Evolutionary conservation across 2,329 filamentous ascomycete genomes (phyloP).

Genomic region (Exophiala viscosa): DNA sequence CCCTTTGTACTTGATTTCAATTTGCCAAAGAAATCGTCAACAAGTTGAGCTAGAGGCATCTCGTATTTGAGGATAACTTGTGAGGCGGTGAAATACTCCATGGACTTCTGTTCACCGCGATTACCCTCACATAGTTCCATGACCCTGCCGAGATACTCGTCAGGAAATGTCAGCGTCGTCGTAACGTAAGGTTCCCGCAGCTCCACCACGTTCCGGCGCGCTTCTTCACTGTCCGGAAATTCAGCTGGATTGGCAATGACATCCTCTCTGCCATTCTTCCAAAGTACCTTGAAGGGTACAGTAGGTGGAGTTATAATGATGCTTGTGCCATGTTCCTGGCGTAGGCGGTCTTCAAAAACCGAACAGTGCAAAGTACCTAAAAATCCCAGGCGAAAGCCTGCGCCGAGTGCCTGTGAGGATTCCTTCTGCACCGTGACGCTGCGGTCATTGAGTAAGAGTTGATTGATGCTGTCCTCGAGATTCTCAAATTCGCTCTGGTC

Average conservation of each 20-base stretch:
- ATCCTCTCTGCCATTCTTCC: slow-evolving; percentile 70
- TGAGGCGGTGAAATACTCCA: slow-evolving; percentile 86
- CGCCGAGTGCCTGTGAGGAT: slow-evolving; percentile 85
- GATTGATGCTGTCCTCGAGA: slow-evolving; percentile 88
- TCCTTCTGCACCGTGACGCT: slow-evolving; percentile 94
- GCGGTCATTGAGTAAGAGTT: slow-evolving; percentile 89
- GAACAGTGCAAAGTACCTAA: slow-evolving; percentile 96
- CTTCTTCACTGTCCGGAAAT: slow-evolving; percentile 71
- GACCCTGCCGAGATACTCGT: slow-evolving; percentile 88
- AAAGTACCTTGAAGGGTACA: slow-evolving; percentile 84
- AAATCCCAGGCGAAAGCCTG: slow-evolving; percentile 91
- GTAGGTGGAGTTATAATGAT: slow-evolving; percentile 97
- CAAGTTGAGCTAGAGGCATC: slow-evolving; percentile 79
- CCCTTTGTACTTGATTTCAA: slow-evolving; percentile 91
- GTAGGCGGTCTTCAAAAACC: slow-evolving; percentile 94
- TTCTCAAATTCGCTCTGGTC: slow-evolving; percentile 84
- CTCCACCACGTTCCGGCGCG: slow-evolving; percentile 55
- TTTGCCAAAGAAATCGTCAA: slow-evolving; percentile 96
- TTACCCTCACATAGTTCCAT: slow-evolving; percentile 93
- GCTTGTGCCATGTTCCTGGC: slow-evolving; percentile 88
- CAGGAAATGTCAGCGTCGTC: slow-evolving; percentile 83
- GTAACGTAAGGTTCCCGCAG: slow-evolving; percentile 72
- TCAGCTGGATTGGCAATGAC: slow-evolving; percentile 81
- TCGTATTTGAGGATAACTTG: slow-evolving; percentile 96
- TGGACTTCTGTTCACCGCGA: slow-evolving; percentile 77